A percentile compares a stretch with the other conserved stretches of the same genome.
Conservation (phyloP, 345 rosid genomes). For the Melaleuca alternifolia region DNA sequence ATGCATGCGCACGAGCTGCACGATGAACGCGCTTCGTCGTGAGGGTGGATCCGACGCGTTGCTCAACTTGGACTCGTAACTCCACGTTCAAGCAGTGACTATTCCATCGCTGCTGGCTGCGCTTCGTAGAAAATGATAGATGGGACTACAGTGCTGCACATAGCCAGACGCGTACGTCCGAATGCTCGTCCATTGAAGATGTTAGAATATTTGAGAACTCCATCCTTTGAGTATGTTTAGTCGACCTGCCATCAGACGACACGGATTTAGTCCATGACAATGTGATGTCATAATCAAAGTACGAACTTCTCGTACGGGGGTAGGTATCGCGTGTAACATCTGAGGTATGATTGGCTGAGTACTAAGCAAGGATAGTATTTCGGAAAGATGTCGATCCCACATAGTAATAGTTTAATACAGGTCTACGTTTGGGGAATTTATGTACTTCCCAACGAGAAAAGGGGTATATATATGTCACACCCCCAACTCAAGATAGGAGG, state of each 20-base stretch:
- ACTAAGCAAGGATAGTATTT: not conserved
- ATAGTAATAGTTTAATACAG: too few species aligned
- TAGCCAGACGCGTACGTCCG: not conserved
- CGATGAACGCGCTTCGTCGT: not conserved
- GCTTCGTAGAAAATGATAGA: not conserved
- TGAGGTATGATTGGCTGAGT: not conserved
- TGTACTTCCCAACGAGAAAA: too few species aligned
- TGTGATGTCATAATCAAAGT: not conserved
- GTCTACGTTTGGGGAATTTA: too few species aligned
- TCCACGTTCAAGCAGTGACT: not conserved
- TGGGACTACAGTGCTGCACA: not conserved
- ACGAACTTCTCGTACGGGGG: not conserved
- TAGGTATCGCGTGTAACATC: not conserved
- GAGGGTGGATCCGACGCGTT: not conserved
- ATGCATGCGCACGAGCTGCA: not conserved
- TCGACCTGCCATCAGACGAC: not conserved
- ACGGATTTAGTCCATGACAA: not conserved
- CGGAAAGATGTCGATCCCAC: too few species aligned
- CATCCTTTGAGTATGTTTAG: not conserved
- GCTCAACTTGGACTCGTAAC: not conserved
- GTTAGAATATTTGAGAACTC: fast-evolving
- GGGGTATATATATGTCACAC: too few species aligned
- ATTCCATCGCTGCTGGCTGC: not conserved
- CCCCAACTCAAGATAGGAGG: too few species aligned
- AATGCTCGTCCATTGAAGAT: not conserved